phyloP scores from a whole-genome alignment of 176 grass and related monocot species.

The Carex parvula region DNA sequence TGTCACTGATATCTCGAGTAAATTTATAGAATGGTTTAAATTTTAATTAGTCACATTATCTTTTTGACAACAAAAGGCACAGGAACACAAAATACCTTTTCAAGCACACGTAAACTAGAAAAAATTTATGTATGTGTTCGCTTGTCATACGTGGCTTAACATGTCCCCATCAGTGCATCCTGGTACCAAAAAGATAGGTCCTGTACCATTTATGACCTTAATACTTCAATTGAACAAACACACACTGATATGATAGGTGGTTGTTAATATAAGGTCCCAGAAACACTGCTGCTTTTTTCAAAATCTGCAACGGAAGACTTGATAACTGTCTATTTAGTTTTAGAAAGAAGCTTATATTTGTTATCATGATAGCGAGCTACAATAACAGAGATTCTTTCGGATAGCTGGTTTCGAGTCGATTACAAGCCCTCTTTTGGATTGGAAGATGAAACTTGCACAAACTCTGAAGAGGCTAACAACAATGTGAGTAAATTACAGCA shows the following conservation, averaged over 20 bases:
- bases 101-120: not conserved
- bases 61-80: not conserved
- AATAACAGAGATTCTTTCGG: slow-evolving; percentile 46
- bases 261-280: not conserved
- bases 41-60: not conserved
- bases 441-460: slow-evolving; percentile 25
- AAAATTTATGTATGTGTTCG: not conserved
- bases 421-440: slow-evolving; percentile 31
- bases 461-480: slow-evolving; percentile 29
- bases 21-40: not conserved
- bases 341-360: slow-evolving; percentile 20
- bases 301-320: not conserved
- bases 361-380: slow-evolving; percentile 46
- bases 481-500: slow-evolving; percentile 10
- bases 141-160: not conserved
- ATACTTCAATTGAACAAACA: not conserved
- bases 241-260: not conserved
- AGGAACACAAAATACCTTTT: not conserved
- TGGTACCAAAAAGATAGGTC: not conserved
- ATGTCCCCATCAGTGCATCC: not conserved
- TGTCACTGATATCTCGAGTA: not conserved
- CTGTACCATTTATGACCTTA: not conserved
- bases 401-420: slow-evolving; percentile 53
- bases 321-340: not conserved
- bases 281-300: not conserved